phyloP scores from a whole-genome alignment of 306 rosid species.

The Quercus engelmannii region DNA sequence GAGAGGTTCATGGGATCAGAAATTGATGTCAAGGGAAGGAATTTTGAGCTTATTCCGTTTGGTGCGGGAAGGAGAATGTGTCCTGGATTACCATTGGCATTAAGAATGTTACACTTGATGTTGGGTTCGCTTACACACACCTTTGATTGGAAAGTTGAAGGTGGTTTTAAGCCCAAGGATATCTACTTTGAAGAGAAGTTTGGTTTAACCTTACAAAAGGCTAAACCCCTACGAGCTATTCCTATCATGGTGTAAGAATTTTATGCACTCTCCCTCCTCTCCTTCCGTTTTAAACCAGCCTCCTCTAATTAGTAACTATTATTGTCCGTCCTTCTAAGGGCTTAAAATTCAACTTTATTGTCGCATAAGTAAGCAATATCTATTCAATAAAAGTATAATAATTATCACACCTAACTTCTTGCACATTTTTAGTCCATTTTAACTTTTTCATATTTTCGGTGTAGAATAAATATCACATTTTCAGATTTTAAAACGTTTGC shows the following conservation, averaged over 20 bases:
- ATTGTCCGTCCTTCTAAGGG: too few relatives aligned
- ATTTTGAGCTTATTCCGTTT: constrained; percentile 44
- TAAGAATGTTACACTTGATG: constrained; percentile 31
- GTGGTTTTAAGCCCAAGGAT: constrained; percentile 7
- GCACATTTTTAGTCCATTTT: too few relatives aligned
- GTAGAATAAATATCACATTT: too few relatives aligned
- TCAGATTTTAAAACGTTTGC: too few relatives aligned
- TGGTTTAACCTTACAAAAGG: constrained; percentile 15
- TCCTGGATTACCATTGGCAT: constrained; percentile 38
- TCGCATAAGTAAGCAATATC: too few relatives aligned
- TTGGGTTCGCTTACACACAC: constrained; percentile 34
- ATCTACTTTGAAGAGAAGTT: constrained; percentile 30
- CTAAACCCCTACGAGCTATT: constrained; percentile 20
- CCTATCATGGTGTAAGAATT: not conserved
- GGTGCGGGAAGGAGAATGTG: constrained; percentile 39
- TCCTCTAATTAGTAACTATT: too few relatives aligned
- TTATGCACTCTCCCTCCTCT: too few relatives aligned
- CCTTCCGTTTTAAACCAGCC: too few relatives aligned
- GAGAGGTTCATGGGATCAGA: constrained; percentile 18
- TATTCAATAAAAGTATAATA: too few relatives aligned
- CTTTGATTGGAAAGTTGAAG: constrained; percentile 41
- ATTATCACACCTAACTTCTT: too few relatives aligned
- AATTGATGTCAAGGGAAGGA: constrained; percentile 7
- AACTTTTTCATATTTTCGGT: too few relatives aligned
- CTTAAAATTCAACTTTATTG: too few relatives aligned